A percentile compares a stretch with the other conserved stretches of the same genome.
Conservation (phyloP, 306 rosid genomes). For the Senna tora region DNA sequence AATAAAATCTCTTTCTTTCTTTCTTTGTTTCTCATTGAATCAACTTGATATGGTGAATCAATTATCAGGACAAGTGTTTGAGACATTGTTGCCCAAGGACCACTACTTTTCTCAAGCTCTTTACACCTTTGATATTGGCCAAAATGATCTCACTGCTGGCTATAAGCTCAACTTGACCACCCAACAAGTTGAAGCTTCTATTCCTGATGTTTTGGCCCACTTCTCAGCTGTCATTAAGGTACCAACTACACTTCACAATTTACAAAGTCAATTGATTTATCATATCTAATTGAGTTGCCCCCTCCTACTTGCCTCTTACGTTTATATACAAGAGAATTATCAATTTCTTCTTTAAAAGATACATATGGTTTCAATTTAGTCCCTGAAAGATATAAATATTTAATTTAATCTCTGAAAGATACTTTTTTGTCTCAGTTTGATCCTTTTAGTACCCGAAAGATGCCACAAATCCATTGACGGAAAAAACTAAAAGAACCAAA, state of each 20-base stretch:
- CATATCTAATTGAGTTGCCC: too few relatives aligned
- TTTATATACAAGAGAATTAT: too few relatives aligned
- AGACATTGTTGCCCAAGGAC: conserved; percentile 49
- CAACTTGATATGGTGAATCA: conserved; percentile 19
- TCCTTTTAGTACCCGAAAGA: too few relatives aligned
- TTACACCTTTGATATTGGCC: conserved; percentile 68
- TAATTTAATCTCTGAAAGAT: too few relatives aligned
- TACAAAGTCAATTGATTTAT: too few relatives aligned
- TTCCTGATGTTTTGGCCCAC: conserved; percentile 60
- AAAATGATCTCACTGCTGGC: conserved; percentile 67
- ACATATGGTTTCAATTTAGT: too few relatives aligned
- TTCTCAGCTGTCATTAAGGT: conserved; percentile 57
- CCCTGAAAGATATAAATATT: too few relatives aligned
- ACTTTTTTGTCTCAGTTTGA: too few relatives aligned
- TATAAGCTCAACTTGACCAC: conserved; percentile 55
- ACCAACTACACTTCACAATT: neutral
- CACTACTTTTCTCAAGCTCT: conserved; percentile 53
- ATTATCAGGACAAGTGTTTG: conserved; percentile 47
- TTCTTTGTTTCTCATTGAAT: neutral
- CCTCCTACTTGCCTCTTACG: too few relatives aligned
- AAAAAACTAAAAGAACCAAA: too few relatives aligned
- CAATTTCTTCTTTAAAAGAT: too few relatives aligned
- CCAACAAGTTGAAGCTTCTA: conserved; percentile 50
- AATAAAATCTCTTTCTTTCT: neutral
- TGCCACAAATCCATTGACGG: too few relatives aligned